Evolutionary conservation across 208 protist species (phyloP), one percentile per base, ranked within the genome.

Genomic region (Vickermania ingenoplastis): DNA sequence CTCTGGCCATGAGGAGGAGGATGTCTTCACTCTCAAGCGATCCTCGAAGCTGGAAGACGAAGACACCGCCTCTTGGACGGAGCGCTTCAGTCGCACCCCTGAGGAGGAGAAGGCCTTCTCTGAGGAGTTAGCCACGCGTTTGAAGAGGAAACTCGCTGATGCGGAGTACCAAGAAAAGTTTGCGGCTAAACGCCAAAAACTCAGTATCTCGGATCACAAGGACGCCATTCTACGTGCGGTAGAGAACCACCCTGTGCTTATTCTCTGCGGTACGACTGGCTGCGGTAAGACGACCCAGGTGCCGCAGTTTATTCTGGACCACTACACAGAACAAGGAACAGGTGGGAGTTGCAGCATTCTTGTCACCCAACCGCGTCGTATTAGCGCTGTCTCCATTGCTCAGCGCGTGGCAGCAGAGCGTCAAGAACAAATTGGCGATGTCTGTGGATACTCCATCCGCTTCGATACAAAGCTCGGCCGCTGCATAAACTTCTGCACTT

Each of bases 371-470:
- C 98, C 98, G 5, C 79, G 99, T 2, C 81, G 98, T 22, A 86
- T 99, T 17, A 98, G 98, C 25, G 98, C 99, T 0, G 97, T 99
- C 24, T 97, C 89, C 0, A 98, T 99, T 22, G 96, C 98, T 21
- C 95, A 96, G 64, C 91, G 98, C 52, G 97, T 99, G 25, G 96
- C 98, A 11, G 86, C 97, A 52, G 98, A 99, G 74, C 89, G 96
- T 21, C 82, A 97, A 25, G 97, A 97, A 68, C 23, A 49, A 1
- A 53, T 99, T 2, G 98, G 97, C 27, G 80, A 98, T 5, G 90
- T 97, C 36, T 96, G 98, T 22, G 98, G 98, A 17, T 99, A 99
- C 72, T 78, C 72, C 0, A 98, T 99, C 70, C 92, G 98, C 64
- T 99, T 99, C 64, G 97, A 99, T 59, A 80, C 95, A 53, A 76